Evolutionary conservation across 169 alveolate genomes (phyloP), one percentile per base, ranked within the genome.

Genomic region (Plasmodium knowlesi): DNA sequence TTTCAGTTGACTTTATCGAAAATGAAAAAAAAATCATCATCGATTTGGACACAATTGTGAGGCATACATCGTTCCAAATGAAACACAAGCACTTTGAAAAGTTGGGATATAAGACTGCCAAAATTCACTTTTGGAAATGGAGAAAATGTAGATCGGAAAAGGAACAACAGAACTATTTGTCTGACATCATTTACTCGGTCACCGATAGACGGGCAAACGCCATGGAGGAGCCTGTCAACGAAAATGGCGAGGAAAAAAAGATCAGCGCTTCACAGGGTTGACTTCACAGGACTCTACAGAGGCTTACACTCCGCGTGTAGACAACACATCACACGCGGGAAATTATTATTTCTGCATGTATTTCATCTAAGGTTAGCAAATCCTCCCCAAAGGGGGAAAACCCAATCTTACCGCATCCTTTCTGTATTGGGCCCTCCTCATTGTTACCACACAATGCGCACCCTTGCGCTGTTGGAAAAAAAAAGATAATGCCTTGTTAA

Each of bases 101-200:
- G 6, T 19, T 91, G 25, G 95, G 95, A 28, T 91, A 71, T 57
- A 91, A 82, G 70, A 91, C 95, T 61, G 84, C 92, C 12, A 91
- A 82, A 67, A 82, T 91, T 32, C 95, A 91, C 37, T 91, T 91
- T 28, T 91, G 95, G 95, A 91, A 91, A 81, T 91, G 95, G 95
- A 81, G 95, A 91, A 91, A 91, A 91, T 91, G 95, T 22, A 70
- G 92, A 50, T 70, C 95, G 5, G 95, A 91, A 50, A 91, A 91
- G 6, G 95, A 91, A 41, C 95, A 91, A 81, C 95, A 91, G 83
- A 91, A 91, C 19, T 91, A 91, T 43, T 72, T 91, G 67, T 81
- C 81, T 32, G 95, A 91, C 83, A 91, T 91, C 46, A 30, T 91
- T 71, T 91, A 91, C 83, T 91, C 95, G 4, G 84, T 91, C 28